phyloP scores from a whole-genome alignment of 176 grass and related monocot genomes.

The Eragrostis nindensis region DNA sequence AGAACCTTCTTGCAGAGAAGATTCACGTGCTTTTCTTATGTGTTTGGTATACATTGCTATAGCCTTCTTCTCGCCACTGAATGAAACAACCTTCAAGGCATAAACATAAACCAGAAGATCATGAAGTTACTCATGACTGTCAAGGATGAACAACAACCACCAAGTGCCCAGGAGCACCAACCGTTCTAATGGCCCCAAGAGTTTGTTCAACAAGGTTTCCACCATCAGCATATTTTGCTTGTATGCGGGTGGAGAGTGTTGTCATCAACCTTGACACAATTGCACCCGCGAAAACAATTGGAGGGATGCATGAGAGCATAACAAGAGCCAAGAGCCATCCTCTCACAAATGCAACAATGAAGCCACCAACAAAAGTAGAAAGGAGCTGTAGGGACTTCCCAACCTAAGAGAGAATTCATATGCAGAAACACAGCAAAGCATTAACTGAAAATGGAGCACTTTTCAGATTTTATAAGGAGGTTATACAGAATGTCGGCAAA shows the following conservation, averaged over 20 bases:
- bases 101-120: slow-evolving; percentile 11
- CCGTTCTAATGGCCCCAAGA: slow-evolving; percentile 77
- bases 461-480: too few species aligned
- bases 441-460: slow-evolving; percentile 11
- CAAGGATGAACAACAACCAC: neutral
- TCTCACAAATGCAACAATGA: slow-evolving; percentile 73
- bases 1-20: slow-evolving; percentile 54
- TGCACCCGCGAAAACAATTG: slow-evolving; percentile 44
- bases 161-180: slow-evolving; percentile 31
- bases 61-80: slow-evolving; percentile 70
- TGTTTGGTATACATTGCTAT: slow-evolving; percentile 61
- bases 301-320: slow-evolving; percentile 75
- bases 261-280: slow-evolving; percentile 52
- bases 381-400: slow-evolving; percentile 72
- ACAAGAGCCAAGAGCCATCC: slow-evolving; percentile 90
- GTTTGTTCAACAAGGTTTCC: slow-evolving; percentile 78
- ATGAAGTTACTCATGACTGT: neutral
- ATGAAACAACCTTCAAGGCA: slow-evolving; percentile 74
- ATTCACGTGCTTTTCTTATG: slow-evolving; percentile 66
- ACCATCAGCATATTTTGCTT: slow-evolving; percentile 70
- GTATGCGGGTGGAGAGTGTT: slow-evolving; percentile 57
- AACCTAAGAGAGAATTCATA: slow-evolving; percentile 50
- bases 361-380: slow-evolving; percentile 78
- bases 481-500: neutral
- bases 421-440: neutral